phyloP scores from a whole-genome alignment of 176 grass and related monocot species.

The Oryza nivara region DNA sequence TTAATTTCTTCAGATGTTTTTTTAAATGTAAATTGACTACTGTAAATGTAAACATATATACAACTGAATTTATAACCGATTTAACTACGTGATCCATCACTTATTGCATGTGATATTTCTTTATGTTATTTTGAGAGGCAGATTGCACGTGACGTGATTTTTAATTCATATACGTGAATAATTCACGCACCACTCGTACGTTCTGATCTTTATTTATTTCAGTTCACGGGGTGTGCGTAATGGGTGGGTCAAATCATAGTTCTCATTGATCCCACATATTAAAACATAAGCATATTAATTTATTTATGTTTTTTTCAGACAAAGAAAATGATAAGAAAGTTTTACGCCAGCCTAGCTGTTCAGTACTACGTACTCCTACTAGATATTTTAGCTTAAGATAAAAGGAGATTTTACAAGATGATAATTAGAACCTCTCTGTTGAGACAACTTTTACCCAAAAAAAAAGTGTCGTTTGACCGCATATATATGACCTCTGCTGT shows the following conservation, averaged over 20 bases:
- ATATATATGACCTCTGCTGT: too few species aligned
- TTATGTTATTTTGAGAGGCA: not conserved
- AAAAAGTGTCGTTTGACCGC: too few species aligned
- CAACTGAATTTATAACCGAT: not conserved
- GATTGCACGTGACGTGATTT: constrained; percentile 27
- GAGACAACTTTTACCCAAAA: too few species aligned
- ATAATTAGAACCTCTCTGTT: too few species aligned
- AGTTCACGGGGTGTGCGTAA: not conserved
- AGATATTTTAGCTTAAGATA: not conserved
- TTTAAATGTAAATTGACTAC: not conserved
- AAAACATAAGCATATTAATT: not conserved
- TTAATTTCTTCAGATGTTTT: not conserved
- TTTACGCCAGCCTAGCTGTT: not conserved
- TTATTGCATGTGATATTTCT: not conserved
- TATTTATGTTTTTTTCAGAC: not conserved
- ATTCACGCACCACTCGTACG: not conserved
- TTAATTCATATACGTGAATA: not conserved
- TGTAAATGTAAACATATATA: not conserved
- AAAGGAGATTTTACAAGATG: constrained; percentile 1
- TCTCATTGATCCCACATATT: not conserved
- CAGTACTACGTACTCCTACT: too few species aligned
- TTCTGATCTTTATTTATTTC: not conserved
- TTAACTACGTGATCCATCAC: not conserved
- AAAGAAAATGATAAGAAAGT: not conserved
- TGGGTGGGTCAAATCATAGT: not conserved